Evolutionary conservation across 805 yeast genomes (phyloP).

Genomic region (Peterozyma toletana): DNA sequence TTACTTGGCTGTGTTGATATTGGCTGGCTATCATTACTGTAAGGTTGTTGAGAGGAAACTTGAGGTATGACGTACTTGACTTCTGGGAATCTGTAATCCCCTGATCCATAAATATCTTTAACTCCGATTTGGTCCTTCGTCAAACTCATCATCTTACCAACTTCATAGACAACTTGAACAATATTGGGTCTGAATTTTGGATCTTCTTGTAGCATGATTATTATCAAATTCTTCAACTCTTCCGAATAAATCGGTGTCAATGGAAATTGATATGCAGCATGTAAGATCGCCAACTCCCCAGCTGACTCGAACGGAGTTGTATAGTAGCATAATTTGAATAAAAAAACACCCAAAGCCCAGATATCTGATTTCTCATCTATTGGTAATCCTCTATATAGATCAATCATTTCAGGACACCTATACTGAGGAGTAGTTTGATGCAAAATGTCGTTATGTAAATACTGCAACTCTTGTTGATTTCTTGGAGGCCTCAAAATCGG

Average conservation of each 20-base stretch:
- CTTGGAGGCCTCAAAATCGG: slow-evolving; percentile 68
- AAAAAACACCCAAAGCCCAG: slow-evolving; percentile 93
- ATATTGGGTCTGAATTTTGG: slow-evolving; percentile 82
- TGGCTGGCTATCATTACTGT: background rate
- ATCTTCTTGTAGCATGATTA: slow-evolving; percentile 75
- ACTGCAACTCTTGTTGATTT: slow-evolving; percentile 63
- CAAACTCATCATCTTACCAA: slow-evolving; percentile 54
- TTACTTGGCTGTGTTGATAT: slow-evolving; percentile 13
- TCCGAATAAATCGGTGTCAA: slow-evolving; percentile 61
- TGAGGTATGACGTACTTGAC: slow-evolving; percentile 35
- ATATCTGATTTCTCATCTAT: slow-evolving; percentile 90
- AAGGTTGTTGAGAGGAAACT: slow-evolving; percentile 9
- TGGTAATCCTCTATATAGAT: slow-evolving; percentile 72
- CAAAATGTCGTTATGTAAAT: slow-evolving; percentile 77
- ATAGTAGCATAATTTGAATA: slow-evolving; percentile 85
- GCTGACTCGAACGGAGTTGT: slow-evolving; percentile 89
- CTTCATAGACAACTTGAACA: slow-evolving; percentile 63
- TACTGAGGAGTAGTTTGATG: slow-evolving; percentile 95
- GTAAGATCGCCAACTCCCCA: slow-evolving; percentile 78
- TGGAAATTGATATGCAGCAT: slow-evolving; percentile 77
- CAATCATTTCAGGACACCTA: slow-evolving; percentile 94
- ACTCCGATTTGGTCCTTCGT: slow-evolving; percentile 26
- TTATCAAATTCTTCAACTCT: slow-evolving; percentile 65
- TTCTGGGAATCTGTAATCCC: slow-evolving; percentile 19
- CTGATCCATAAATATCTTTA: slow-evolving; percentile 34